Evolutionary conservation across 1,284 basidiomycete species (phyloP), one percentile per base, ranked within the genome.

Genomic region (Ustilago xerochloae): DNA sequence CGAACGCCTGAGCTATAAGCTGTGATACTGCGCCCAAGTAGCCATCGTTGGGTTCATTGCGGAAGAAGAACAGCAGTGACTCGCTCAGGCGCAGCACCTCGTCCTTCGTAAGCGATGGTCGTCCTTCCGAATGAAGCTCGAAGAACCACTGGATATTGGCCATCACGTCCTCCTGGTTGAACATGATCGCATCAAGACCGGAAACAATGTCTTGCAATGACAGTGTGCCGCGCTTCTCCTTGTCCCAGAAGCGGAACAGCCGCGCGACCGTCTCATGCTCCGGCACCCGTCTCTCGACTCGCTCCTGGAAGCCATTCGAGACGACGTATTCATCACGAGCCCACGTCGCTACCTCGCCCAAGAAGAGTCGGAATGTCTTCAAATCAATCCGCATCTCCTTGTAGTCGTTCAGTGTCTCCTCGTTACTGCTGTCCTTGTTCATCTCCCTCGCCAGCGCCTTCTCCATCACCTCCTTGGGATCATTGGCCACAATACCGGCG

Each of bases 121-220:
- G 94, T 74, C 93, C 94, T 84, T 98, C 92, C 85, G 95, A 95
- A 38, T 84, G 82, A 52, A 99, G 85, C 75, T 92, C 92, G 86
- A 99, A 98, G 86, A 99, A 96, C 94, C 96, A 98, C 84, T 97
- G 93, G 78, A 98, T 97, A 79, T 93, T 96, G 67, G 94, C 93
- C 93, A 98, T 97, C 67, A 99, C 87, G 83, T 97, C 97, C 33
- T 79, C 80, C 26, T 75, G 63, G 18, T 77, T 67, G 85, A 93
- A 93, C 90, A 98, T 93, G 59, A 97, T 92, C 13, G 91, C 90
- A 79, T 97, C 91, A 45, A 99, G 87, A 1, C 96, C 97, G 36
- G 88, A 89, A 7, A 99, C 91, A 28, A 99, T 87, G 84, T 99
- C 94, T 91, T 81, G 82, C 48, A 84, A 50, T 22, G 80, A 78